Percentiles rank a stretch among this genome's conserved stretches.
Evolutionary conservation across 1,139 yeast species (phyloP).

Genomic region (Starmera stellimalicola): DNA sequence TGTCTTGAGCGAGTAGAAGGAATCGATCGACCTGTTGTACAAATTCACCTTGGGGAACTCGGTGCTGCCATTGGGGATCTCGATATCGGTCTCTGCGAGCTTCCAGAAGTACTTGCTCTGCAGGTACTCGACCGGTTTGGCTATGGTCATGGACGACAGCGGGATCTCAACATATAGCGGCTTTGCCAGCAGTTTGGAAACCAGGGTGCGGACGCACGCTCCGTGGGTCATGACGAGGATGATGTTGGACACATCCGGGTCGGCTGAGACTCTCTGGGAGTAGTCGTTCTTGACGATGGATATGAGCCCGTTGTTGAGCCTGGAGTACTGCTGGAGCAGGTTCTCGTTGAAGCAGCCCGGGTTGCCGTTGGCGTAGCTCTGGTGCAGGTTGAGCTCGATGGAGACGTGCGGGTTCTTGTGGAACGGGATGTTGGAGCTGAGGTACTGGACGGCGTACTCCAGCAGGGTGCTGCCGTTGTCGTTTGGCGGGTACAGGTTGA

Average conservation of each 20-base stretch:
- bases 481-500: constrained; percentile 28
- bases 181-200: constrained; percentile 16
- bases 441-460: constrained; percentile 24
- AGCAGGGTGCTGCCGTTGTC: constrained; percentile 30
- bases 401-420: constrained; percentile 10
- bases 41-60: constrained; percentile 12
- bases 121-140: constrained; percentile 11
- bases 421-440: constrained; percentile 20
- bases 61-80: constrained; percentile 3
- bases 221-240: constrained; percentile 19
- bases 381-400: constrained; percentile 10
- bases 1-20: constrained; percentile 17
- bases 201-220: constrained; percentile 17
- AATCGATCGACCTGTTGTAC: constrained; percentile 10
- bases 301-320: constrained; percentile 14
- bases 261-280: constrained; percentile 1
- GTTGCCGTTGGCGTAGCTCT: constrained; percentile 16
- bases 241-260: constrained; percentile 11
- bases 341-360: constrained; percentile 19
- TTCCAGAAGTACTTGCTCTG: constrained; percentile 11
- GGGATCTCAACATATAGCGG: constrained; percentile 18
- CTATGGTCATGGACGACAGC: constrained; percentile 16
- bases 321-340: constrained; percentile 13
- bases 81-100: constrained; percentile 17
- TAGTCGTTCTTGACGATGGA: constrained; percentile 14